phyloP scores from a whole-genome alignment of 2,329 filamentous ascomycete species.

The Penicillium sp. region DNA sequence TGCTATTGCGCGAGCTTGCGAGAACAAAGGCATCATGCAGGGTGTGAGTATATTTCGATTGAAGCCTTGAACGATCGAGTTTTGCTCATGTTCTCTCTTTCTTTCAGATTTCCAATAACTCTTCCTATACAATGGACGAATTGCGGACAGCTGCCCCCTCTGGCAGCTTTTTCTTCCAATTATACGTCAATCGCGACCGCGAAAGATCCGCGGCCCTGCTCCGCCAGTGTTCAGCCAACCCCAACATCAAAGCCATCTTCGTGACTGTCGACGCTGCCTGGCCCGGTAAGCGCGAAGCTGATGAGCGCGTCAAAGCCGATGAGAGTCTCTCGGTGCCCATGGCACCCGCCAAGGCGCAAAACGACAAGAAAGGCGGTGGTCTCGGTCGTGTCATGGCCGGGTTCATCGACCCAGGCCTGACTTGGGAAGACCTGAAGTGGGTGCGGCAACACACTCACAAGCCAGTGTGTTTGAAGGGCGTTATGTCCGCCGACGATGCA shows the following conservation, averaged over 20 bases:
- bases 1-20: conserved; percentile 52
- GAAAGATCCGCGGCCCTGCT: conserved; percentile 47
- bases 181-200: conserved; percentile 52
- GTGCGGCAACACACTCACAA: conserved; percentile 46
- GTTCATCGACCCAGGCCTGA: conserved; percentile 50
- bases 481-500: conserved; percentile 55
- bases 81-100: conserved; percentile 1
- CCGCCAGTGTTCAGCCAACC: conserved; percentile 37
- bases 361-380: conserved; percentile 52
- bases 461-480: conserved; percentile 54
- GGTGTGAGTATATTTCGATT: conserved; percentile 35
- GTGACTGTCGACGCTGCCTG: conserved; percentile 55
- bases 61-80: not conserved
- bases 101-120: conserved; percentile 53
- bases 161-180: conserved; percentile 50
- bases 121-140: conserved; percentile 54
- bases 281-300: conserved; percentile 52
- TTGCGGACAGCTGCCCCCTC: conserved; percentile 44
- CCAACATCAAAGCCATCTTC: conserved; percentile 45
- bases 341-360: conserved; percentile 43
- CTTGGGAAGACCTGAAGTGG: conserved; percentile 53
- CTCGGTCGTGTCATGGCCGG: conserved; percentile 50
- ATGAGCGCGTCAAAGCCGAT: conserved; percentile 50
- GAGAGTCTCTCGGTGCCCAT: conserved; percentile 41
- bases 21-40: conserved; percentile 51